Conservation (phyloP, 768 basidiomycete species). For the Termitomyces sp. region DNA sequence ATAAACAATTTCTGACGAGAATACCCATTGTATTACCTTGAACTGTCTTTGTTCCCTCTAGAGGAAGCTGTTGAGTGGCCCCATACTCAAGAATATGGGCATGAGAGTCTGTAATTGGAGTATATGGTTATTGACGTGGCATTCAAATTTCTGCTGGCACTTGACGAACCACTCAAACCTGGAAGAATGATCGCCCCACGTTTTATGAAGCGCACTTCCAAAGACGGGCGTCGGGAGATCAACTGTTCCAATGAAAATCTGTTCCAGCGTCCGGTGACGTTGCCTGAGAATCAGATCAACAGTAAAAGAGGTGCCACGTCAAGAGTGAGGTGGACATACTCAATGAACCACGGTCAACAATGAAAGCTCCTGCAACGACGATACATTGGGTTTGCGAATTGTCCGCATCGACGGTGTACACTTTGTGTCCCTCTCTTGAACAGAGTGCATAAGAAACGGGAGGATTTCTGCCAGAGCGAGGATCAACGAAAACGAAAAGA, state of each 20-base stretch:
- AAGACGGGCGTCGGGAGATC: conserved; percentile 22
- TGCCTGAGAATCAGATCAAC: conserved; percentile 29
- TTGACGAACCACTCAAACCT: conserved; percentile 64
- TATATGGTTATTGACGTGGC: conserved; percentile 10
- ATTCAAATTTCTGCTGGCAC: background rate
- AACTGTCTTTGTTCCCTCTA: conserved; percentile 60
- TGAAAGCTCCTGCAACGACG: conserved; percentile 48
- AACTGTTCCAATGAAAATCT: conserved; percentile 20
- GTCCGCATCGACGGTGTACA: conserved; percentile 67
- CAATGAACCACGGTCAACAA: conserved; percentile 54
- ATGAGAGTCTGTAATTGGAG: conserved; percentile 61
- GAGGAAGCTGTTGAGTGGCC: conserved; percentile 57
- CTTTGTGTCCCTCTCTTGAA: conserved; percentile 44
- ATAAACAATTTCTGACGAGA: background rate
- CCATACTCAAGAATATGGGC: conserved; percentile 80
- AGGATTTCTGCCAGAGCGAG: conserved; percentile 2
- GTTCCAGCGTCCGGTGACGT: conserved; percentile 42
- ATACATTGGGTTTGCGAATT: conserved; percentile 61
- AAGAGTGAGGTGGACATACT: conserved; percentile 37
- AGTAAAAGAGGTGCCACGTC: conserved; percentile 4
- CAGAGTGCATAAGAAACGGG: conserved; percentile 56
- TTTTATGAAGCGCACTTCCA: conserved; percentile 48
- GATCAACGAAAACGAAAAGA: conserved; percentile 13
- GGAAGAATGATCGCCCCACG: conserved; percentile 66
- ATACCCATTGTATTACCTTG: conserved; percentile 39